Conservation (phyloP, 1,139 yeast genomes). For the Hyphopichia wangnamkhiaoensis region DNA sequence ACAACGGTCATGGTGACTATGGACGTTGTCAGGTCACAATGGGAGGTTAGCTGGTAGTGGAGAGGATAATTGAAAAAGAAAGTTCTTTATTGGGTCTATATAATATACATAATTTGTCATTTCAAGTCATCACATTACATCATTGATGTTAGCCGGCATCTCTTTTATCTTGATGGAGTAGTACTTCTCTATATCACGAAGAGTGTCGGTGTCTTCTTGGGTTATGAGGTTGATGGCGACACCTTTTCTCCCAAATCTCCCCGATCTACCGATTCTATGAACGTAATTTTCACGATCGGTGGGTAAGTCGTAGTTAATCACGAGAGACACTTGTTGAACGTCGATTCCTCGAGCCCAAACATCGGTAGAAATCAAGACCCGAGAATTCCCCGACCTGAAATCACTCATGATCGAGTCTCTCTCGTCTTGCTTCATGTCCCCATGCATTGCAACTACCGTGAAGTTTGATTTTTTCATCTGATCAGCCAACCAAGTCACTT, state of each 20-base stretch:
- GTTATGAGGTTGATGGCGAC: constrained; percentile 90
- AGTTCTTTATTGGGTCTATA: too few species aligned
- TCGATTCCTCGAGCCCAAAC: constrained; percentile 98
- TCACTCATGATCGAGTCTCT: constrained; percentile 89
- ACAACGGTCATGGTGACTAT: too few species aligned
- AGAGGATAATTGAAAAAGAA: background rate
- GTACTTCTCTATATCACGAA: constrained; percentile 73
- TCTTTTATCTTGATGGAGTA: constrained; percentile 79
- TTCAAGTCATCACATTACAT: constrained; percentile 26
- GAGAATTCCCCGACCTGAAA: constrained; percentile 70
- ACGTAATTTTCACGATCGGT: constrained; percentile 83
- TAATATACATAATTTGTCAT: too few species aligned
- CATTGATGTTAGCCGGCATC: constrained; percentile 80
- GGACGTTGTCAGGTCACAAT: too few species aligned
- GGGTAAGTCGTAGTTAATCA: constrained; percentile 90
- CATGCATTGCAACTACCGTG: constrained; percentile 93
- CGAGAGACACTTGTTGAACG: constrained; percentile 95
- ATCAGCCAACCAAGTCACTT: constrained; percentile 89
- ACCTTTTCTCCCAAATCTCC: constrained; percentile 95
- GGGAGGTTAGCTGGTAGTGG: too few species aligned
- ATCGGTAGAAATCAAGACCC: constrained; percentile 91
- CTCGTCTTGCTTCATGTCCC: constrained; percentile 94
- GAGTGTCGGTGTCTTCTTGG: constrained; percentile 56
- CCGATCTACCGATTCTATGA: constrained; percentile 93
- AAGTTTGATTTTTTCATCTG: constrained; percentile 79